These are phyloP conservation scores for Termitomyces sp. DNA, from an alignment of 1,284 basidiomycete species.

Conservation along the genomic window DNA sequence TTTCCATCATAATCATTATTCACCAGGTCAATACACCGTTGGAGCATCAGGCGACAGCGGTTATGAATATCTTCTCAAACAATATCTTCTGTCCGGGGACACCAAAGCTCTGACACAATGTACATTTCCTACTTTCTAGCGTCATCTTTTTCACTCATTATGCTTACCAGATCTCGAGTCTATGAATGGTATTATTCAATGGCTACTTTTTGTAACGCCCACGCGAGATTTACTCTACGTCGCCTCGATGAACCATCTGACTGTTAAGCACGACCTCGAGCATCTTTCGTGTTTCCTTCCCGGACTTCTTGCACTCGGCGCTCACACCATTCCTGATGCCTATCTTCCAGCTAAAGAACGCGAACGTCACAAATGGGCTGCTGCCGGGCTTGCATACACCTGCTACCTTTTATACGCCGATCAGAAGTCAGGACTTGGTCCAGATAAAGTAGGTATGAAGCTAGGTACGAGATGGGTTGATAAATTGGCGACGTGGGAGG, in stretches of 20 bases:
- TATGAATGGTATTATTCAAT: slow-evolving; percentile 53
- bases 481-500: slow-evolving; percentile 47
- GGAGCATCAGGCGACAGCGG: slow-evolving; percentile 65
- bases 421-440: slow-evolving; percentile 52
- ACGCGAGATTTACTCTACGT: slow-evolving; percentile 63
- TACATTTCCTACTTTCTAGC: background rate
- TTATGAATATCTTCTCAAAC: slow-evolving; percentile 73
- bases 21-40: slow-evolving; percentile 45
- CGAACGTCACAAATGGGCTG: slow-evolving; percentile 56
- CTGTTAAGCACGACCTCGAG: slow-evolving; percentile 49
- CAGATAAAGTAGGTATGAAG: slow-evolving; percentile 49
- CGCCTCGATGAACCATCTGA: slow-evolving; percentile 41
- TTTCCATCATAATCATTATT: background rate
- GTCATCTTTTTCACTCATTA: slow-evolving; percentile 8
- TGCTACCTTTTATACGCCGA: slow-evolving; percentile 66
- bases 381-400: slow-evolving; percentile 60
- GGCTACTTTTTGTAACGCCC: slow-evolving; percentile 59
- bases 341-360: slow-evolving; percentile 25
- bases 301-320: slow-evolving; percentile 69
- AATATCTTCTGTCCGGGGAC: slow-evolving; percentile 63
- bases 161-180: slow-evolving; percentile 49
- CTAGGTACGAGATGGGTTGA: slow-evolving; percentile 44
- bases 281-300: slow-evolving; percentile 76
- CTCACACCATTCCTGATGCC: slow-evolving; percentile 41
- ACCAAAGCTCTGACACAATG: slow-evolving; percentile 49